These are phyloP conservation scores for Cucurbita pepo DNA, from an alignment of 306 rosid genomes.

Conservation along the genomic window DNA sequence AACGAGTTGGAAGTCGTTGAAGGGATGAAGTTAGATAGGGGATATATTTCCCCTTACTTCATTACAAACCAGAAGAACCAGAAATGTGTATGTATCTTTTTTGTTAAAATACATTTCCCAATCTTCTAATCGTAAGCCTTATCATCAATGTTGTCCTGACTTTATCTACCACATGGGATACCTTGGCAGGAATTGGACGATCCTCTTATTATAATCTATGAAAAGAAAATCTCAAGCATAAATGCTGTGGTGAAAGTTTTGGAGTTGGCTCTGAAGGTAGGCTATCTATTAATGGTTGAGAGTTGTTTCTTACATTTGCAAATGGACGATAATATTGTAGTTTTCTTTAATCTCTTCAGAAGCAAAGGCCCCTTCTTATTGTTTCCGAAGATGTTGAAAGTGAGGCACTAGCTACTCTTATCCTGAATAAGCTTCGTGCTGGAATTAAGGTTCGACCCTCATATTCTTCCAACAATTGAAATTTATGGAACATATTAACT, in stretches of 20 bases:
- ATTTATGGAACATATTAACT: not conserved
- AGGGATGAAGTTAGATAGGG: slow-evolving; percentile 98
- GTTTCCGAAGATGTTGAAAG: slow-evolving; percentile 88
- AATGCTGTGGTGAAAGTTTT: slow-evolving; percentile 66
- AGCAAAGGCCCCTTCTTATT: slow-evolving; percentile 71
- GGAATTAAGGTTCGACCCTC: slow-evolving; percentile 65
- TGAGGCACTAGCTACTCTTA: slow-evolving; percentile 77
- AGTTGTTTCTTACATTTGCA: not conserved
- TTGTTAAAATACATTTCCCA: not conserved
- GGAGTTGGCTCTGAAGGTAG: slow-evolving; percentile 80
- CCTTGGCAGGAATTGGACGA: slow-evolving; percentile 70
- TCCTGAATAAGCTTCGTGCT: slow-evolving; percentile 90
- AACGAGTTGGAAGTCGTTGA: slow-evolving; percentile 97
- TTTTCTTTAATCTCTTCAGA: slow-evolving; percentile 24
- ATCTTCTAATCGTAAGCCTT: not conserved
- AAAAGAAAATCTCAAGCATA: slow-evolving; percentile 80
- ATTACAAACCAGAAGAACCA: slow-evolving; percentile 84
- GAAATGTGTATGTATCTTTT: slow-evolving; percentile 60
- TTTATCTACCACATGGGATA: not conserved
- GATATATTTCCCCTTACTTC: slow-evolving; percentile 88
- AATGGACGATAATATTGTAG: not conserved
- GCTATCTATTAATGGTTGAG: not conserved
- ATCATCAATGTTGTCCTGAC: not conserved
- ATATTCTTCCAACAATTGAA: not conserved
- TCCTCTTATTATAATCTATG: slow-evolving; percentile 81